These are phyloP conservation scores for Curvularia sp. DNA, from an alignment of 2,329 filamentous ascomycete species.

Conservation along the genomic window DNA sequence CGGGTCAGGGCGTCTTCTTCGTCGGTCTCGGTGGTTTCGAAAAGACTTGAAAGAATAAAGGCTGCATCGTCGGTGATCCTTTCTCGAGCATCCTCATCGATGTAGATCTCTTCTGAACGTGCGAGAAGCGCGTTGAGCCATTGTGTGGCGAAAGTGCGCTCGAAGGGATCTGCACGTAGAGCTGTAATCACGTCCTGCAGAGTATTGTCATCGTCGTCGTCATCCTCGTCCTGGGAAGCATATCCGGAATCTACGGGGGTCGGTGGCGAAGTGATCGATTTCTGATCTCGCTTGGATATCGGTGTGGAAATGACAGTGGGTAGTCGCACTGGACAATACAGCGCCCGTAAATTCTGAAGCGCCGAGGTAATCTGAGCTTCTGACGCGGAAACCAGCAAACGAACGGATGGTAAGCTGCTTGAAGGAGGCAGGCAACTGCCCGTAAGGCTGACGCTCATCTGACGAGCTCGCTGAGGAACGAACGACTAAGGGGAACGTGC, in stretches of 20 bases:
- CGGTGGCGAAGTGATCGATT: slow-evolving; percentile 28
- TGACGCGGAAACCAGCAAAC: slow-evolving; percentile 28
- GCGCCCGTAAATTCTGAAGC: slow-evolving; percentile 35
- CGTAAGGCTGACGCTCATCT: slow-evolving; percentile 37
- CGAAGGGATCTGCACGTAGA: slow-evolving; percentile 44
- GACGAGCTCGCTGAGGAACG: slow-evolving; percentile 13
- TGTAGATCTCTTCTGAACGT: slow-evolving; percentile 36
- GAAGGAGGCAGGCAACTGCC: slow-evolving; percentile 43
- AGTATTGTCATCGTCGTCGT: slow-evolving; percentile 28
- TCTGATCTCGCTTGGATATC: slow-evolving; percentile 20
- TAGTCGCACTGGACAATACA: slow-evolving; percentile 47
- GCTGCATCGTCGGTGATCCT: slow-evolving; percentile 43
- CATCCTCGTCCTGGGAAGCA: slow-evolving; percentile 43
- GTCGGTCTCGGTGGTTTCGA: slow-evolving; percentile 31
- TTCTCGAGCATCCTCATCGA: slow-evolving; percentile 33
- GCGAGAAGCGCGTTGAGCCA: slow-evolving; percentile 46
- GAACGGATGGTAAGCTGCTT: slow-evolving; percentile 42
- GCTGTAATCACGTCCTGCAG: slow-evolving; percentile 35
- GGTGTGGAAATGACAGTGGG: slow-evolving; percentile 28
- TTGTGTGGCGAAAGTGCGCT: slow-evolving; percentile 40
- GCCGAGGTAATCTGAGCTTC: slow-evolving; percentile 35
- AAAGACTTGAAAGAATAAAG: slow-evolving; percentile 43
- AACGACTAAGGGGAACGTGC: slow-evolving; percentile 9
- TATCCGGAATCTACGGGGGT: slow-evolving; percentile 45
- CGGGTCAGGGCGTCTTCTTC: slow-evolving; percentile 42